Percentiles rank a stretch among this genome's conserved stretches.
phyloP scores from a whole-genome alignment of 2,329 filamentous ascomycete species.

The Annulohypoxylon truncatum region DNA sequence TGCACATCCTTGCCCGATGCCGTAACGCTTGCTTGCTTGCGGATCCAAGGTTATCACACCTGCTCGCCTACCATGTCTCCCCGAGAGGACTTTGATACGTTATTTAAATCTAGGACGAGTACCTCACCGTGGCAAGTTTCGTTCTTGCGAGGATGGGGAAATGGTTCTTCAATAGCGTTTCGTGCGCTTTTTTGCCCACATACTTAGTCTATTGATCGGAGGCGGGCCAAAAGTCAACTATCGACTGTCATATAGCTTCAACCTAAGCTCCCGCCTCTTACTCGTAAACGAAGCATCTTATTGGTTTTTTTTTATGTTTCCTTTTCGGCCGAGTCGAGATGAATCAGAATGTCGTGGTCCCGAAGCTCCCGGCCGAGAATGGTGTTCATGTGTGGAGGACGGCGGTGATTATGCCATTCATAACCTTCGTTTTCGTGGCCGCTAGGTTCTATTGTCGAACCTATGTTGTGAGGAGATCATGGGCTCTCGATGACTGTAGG shows the following conservation, averaged over 20 bases:
- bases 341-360: conserved; percentile 34
- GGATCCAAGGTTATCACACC: conserved; percentile 24
- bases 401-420: conserved; percentile 46
- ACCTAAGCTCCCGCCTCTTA: background rate
- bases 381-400: conserved; percentile 47
- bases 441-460: conserved; percentile 46
- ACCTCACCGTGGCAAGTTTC: conserved; percentile 3
- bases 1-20: conserved; percentile 36
- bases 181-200: conserved; percentile 10
- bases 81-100: conserved; percentile 19
- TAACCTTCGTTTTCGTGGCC: conserved; percentile 46
- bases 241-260: conserved; percentile 10
- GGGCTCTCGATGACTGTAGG: conserved; percentile 47
- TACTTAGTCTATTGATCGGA: conserved; percentile 12
- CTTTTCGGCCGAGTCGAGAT: conserved; percentile 11
- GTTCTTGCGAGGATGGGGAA: conserved; percentile 6
- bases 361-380: conserved; percentile 45
- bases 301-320: conserved; percentile 1
- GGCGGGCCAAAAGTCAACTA: background rate
- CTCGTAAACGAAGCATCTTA: background rate
- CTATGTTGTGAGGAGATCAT: conserved; percentile 37
- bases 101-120: conserved; percentile 31
- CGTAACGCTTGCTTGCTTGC: conserved; percentile 20
- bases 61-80: background rate
- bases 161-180: background rate